Evolutionary conservation across 2,329 filamentous ascomycete genomes (phyloP), one percentile per base, ranked within the genome.

Genomic region (Fusarium sp.): DNA sequence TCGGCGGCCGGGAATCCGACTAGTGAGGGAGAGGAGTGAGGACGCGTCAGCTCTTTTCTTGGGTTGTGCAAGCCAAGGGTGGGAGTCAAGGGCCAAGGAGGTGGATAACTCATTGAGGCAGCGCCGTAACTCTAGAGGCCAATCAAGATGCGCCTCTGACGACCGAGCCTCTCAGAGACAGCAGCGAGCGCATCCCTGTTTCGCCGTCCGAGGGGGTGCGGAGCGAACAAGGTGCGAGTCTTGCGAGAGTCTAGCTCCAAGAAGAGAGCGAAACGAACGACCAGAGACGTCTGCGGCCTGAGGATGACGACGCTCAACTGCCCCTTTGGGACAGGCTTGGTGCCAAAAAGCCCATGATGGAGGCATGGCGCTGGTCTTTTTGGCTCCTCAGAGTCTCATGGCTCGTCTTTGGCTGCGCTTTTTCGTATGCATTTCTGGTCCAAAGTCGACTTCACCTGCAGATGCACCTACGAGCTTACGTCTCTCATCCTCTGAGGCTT

Each of bases 221-320:
- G 66, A 70, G 63, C 66, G 54, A 66, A 31, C 33, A 42, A 63
- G 63, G 51, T 61, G 61, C n/a, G 45, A 48, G 45, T 31, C 26
- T 47, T 47, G 26, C 45, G 45, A 52, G 28, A 57, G 24, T 47
- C 48, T 48, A 60, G 63, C 59, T 56, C 36, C 39, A 42, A 63
- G 31, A 56, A 55, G 42, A 64, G 42, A 63, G 65, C 65, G 49
- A 69, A 69, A 69, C 48, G 66, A 69, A 69, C 65, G 48, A 67
- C 42, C 38, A 54, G 59, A 65, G 35, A 59, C 17, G 67, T 55
- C 75, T 79, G 77, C 77, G 75, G 77, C 75, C 75, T 78, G 69
- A 73, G 77, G 78, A 79, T 80, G 79, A 80, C 79, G 79, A 80
- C 79, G 79, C 78, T 74, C 67, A 70, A 67, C 69, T 75, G 58